These are phyloP conservation scores for Colletotrichum falcatum DNA, from an alignment of 2,329 filamentous ascomycete genomes.

Conservation along the genomic window DNA sequence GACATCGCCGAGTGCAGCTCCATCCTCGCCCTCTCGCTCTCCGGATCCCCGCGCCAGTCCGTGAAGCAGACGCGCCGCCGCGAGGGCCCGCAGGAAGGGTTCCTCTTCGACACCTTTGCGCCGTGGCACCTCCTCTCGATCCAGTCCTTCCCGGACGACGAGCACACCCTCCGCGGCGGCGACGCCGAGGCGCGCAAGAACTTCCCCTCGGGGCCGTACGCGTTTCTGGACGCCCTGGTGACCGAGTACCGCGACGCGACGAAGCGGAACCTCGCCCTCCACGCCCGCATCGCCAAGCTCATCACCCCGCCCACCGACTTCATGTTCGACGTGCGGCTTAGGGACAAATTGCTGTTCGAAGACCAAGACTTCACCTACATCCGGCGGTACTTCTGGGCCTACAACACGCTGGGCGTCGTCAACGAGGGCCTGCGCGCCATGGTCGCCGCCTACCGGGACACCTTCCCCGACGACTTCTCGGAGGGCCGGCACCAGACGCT, in stretches of 20 bases:
- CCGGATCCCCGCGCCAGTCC: conserved; percentile 62
- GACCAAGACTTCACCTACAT: conserved; percentile 71
- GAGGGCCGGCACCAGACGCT: conserved; percentile 64
- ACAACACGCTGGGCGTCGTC: conserved; percentile 70
- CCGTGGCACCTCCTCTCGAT: conserved; percentile 71
- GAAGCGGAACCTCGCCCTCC: conserved; percentile 68
- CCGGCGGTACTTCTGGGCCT: conserved; percentile 72
- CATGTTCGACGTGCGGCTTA: conserved; percentile 67
- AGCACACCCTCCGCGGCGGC: conserved; percentile 66
- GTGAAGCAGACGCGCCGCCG: conserved; percentile 62
- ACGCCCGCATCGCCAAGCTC: conserved; percentile 67
- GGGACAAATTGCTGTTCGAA: conserved; percentile 71
- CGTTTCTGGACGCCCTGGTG: conserved; percentile 69
- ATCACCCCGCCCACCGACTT: conserved; percentile 70
- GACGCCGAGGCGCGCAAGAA: conserved; percentile 61
- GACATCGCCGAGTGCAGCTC: conserved; percentile 70
- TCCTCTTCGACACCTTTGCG: conserved; percentile 68
- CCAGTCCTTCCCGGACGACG: conserved; percentile 70
- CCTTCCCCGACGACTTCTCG: conserved; percentile 71
- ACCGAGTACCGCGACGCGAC: conserved; percentile 71
- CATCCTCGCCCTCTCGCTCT: conserved; percentile 68
- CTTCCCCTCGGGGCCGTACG: conserved; percentile 71
- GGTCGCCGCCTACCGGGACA: conserved; percentile 66
- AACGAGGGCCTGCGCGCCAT: conserved; percentile 70
- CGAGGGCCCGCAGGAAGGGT: conserved; percentile 60